A percentile compares a stretch with the other conserved stretches of the same genome.
Evolutionary conservation across 306 rosid species (phyloP).

Genomic region (Styphnolobium japonicum): DNA sequence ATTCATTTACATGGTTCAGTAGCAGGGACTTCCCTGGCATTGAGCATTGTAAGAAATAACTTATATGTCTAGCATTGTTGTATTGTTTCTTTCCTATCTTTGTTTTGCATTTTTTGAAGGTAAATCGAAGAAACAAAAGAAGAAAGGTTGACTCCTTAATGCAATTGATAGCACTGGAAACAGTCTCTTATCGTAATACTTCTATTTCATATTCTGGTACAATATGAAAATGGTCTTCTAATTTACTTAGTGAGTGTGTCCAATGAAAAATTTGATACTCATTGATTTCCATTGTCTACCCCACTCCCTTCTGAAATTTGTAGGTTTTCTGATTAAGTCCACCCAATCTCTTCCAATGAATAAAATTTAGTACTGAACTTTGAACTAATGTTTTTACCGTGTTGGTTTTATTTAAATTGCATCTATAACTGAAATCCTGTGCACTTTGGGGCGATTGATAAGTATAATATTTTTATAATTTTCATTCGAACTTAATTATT

Average conservation of each 20-base stretch:
- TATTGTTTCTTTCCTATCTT: background rate
- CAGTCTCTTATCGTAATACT: background rate
- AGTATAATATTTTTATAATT: background rate
- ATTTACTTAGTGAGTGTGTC: background rate
- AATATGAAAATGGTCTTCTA: background rate
- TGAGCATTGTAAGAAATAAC: background rate
- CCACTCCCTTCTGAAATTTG: background rate
- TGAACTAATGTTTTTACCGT: background rate
- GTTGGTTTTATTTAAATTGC: background rate
- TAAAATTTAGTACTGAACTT: background rate
- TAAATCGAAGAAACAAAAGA: background rate
- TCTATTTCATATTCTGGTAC: background rate
- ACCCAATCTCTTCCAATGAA: too few species aligned
- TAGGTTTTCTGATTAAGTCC: too few species aligned
- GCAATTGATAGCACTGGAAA: background rate
- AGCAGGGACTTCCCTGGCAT: background rate
- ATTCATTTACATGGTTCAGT: background rate
- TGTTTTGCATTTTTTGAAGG: background rate
- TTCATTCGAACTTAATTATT: conserved; percentile 22
- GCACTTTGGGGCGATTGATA: background rate
- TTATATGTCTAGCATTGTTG: background rate
- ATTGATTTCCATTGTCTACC: background rate
- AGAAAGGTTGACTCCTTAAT: background rate
- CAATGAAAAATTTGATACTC: background rate
- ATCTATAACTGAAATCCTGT: background rate